phyloP scores from a whole-genome alignment of 345 rosid species.

The Jatropha curcas region DNA sequence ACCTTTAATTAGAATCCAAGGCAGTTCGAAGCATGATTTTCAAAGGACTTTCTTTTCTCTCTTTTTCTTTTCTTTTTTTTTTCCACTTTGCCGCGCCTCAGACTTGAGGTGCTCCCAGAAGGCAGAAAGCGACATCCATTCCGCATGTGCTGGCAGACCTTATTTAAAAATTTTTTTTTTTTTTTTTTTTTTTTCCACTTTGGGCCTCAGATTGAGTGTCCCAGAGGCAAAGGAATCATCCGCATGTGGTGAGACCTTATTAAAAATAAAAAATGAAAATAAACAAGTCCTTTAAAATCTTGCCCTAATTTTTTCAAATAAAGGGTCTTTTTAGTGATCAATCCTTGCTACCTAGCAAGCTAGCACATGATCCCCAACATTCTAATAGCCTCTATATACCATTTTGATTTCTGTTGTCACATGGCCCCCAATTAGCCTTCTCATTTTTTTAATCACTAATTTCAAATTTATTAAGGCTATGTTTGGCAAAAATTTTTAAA shows the following conservation, averaged over 20 bases:
- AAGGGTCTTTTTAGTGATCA: conserved; percentile 22
- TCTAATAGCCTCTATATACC: conserved; percentile 12
- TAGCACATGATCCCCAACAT: conserved; percentile 46
- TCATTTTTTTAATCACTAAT: conserved; percentile 15
- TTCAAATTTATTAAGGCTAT: too few species aligned
- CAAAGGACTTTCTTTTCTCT: too few species aligned
- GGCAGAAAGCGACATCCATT: too few species aligned
- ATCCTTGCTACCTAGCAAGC: neutral
- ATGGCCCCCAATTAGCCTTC: conserved; percentile 27
- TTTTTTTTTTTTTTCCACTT: conserved; percentile 22
- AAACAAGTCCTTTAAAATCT: conserved; percentile 15
- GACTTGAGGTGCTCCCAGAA: too few species aligned
- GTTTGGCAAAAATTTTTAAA: too few species aligned
- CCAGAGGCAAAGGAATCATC: conserved; percentile 42
- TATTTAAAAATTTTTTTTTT: too few species aligned
- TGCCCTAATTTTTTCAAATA: conserved; percentile 19
- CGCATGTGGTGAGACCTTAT: conserved; percentile 34
- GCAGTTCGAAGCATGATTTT: too few species aligned
- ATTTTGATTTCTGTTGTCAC: conserved; percentile 26
- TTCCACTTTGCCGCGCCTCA: too few species aligned
- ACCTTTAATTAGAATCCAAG: too few species aligned
- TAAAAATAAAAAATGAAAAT: conserved; percentile 11
- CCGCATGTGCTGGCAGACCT: too few species aligned
- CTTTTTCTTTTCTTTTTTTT: too few species aligned
- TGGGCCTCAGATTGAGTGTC: conserved; percentile 41